These are phyloP conservation scores for Olyra latifolia DNA, from an alignment of 176 grass and related monocot genomes.

Conservation along the genomic window DNA sequence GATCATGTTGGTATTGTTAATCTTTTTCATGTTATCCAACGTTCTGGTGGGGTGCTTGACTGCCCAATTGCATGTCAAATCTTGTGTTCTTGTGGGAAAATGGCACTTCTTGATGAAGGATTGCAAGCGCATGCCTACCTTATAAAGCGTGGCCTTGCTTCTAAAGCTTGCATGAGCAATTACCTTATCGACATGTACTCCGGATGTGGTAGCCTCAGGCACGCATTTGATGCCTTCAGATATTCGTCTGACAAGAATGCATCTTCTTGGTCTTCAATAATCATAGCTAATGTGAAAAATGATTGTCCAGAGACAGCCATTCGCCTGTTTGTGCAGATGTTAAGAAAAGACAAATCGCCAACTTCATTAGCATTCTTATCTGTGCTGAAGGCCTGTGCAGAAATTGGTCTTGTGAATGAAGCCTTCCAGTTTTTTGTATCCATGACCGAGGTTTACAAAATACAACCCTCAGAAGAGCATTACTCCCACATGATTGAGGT, in stretches of 20 bases:
- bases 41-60: constrained; percentile 33
- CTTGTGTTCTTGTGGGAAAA: constrained; percentile 49
- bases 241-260: constrained; percentile 48
- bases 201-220: constrained; percentile 41
- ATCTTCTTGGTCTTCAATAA: constrained; percentile 65
- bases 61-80: constrained; percentile 32
- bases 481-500: constrained; percentile 54
- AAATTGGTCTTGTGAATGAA: constrained; percentile 51
- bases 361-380: constrained; percentile 43
- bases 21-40: constrained; percentile 47
- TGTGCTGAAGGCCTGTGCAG: constrained; percentile 59
- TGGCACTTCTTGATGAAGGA: constrained; percentile 33
- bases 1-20: constrained; percentile 47
- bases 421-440: constrained; percentile 61
- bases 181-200: constrained; percentile 75
- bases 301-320: constrained; percentile 45
- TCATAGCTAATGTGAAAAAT: constrained; percentile 51
- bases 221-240: constrained; percentile 55
- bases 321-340: constrained; percentile 56
- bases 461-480: constrained; percentile 50
- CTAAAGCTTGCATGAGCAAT: constrained; percentile 29
- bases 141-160: constrained; percentile 50
- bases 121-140: constrained; percentile 65
- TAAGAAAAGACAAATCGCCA: constrained; percentile 42
- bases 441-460: constrained; percentile 55